phyloP scores from a whole-genome alignment of 169 alveolate genomes.

The Plasmodium knowlesi region DNA sequence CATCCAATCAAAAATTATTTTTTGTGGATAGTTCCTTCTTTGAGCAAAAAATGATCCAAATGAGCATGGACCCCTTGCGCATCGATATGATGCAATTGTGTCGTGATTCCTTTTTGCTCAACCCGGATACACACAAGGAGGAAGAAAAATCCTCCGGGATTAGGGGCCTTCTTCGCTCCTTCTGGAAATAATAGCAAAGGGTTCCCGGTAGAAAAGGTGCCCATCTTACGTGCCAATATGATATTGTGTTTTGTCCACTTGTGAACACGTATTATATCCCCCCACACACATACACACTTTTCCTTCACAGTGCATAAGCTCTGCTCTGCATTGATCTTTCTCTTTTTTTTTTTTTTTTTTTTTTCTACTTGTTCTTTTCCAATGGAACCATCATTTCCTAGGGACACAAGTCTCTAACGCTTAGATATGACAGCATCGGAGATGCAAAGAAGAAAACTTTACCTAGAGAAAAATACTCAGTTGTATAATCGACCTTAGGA shows the following conservation, averaged over 20 bases:
- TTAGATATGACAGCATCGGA: neutral
- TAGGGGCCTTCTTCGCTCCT: conserved; percentile 28
- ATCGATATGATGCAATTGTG: conserved; percentile 40
- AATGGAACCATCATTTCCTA: neutral
- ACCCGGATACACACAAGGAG: conserved; percentile 4
- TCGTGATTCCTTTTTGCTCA: neutral
- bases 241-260: neutral
- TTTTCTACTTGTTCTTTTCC: neutral
- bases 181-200: conserved; percentile 17
- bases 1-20: conserved; percentile 1
- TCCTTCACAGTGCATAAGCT: neutral
- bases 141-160: conserved; percentile 26
- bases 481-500: neutral
- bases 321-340: neutral
- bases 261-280: neutral
- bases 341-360: neutral
- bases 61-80: conserved; percentile 21
- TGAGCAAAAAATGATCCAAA: conserved; percentile 21
- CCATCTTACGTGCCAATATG: neutral
- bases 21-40: conserved; percentile 41
- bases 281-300: neutral
- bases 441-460: neutral
- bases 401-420: neutral
- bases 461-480: neutral
- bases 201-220: neutral